Base-by-base conservation (phyloP, 2,329 filamentous ascomycete species). In the Neofusicoccum ribis region DNA sequence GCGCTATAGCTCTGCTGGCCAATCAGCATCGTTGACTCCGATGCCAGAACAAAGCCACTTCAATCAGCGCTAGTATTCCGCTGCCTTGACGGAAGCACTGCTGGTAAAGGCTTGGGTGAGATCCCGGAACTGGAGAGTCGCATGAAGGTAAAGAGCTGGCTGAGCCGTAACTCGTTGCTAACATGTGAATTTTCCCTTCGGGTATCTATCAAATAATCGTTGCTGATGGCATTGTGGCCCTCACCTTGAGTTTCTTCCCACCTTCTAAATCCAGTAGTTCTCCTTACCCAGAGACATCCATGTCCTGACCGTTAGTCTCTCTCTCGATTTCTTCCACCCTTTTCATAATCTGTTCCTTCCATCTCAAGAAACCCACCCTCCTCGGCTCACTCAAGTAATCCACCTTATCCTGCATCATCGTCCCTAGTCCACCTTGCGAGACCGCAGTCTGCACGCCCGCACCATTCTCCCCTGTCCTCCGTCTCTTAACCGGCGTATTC, bases 361-460 rank as follows among this genome's bases (percentile, higher is more conserved):
- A 95, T 17, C 74, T 75, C 50, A 74, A 79, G 72, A 88, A 93
- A 11, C 89, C 86, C 46, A 80, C 80, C 70, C 83, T 82, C 69
- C 86, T 87, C 67, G 83, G 80, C 56, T 89, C 86, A 68, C 88
- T 89, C 70, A 93, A 76, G 71, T 88, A 91, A 71, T 93, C 89
- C 71, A 91, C 88, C 52, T 85, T 84, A 68, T 89, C 88, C 75
- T 93, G 90, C 70, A 93, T 86, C 90, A 93, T 93, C 2, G 88
- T 90, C 1, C 81, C 81, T 15, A 83, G 67, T 75, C 76, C 87
- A 77, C 34, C 82, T 73, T 80, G 67, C 72, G 68, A 23, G 67
- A 68, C 2, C 63, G 20, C 37, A 2, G 63, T 27, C 23, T 64
- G 47, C 76, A 9, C 70, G 8, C 69, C 68, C 14, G n/a, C n/a